Percentiles rank a stretch among this genome's conserved stretches.
Conservation (phyloP, 2,329 filamentous ascomycete genomes). For the Pseudogymnoascus sp. region DNA sequence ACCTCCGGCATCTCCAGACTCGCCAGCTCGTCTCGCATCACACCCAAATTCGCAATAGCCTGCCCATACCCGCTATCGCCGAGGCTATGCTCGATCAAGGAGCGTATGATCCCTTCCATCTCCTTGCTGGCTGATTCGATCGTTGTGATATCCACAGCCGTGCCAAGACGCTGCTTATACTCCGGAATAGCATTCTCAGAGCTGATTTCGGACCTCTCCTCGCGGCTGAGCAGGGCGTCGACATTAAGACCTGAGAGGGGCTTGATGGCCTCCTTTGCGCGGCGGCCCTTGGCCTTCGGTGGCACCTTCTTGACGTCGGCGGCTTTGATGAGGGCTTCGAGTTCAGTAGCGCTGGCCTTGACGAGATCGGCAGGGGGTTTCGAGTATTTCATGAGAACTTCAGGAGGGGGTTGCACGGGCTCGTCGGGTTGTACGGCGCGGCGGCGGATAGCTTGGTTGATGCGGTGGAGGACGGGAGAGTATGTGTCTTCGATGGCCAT, state of each 20-base stretch:
- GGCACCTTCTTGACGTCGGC: slow-evolving; percentile 86
- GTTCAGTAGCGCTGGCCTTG: slow-evolving; percentile 43
- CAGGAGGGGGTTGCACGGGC: slow-evolving; percentile 53
- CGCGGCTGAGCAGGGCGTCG: slow-evolving; percentile 64
- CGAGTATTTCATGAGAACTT: slow-evolving; percentile 65
- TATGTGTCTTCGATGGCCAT: slow-evolving; percentile 74
- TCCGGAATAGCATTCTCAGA: slow-evolving; percentile 77
- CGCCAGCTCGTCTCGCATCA: slow-evolving; percentile 70
- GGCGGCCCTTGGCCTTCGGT: slow-evolving; percentile 68
- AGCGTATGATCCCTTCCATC: slow-evolving; percentile 64
- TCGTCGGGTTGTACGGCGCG: slow-evolving; percentile 69
- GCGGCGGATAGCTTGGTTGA: slow-evolving; percentile 77
- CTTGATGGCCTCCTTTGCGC: slow-evolving; percentile 60
- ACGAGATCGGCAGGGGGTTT: slow-evolving; percentile 63
- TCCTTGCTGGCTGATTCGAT: slow-evolving; percentile 65
- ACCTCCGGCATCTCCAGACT: slow-evolving; percentile 66
- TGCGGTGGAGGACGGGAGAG: slow-evolving; percentile 78
- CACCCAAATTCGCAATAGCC: slow-evolving; percentile 67
- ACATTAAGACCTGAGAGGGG: slow-evolving; percentile 88
- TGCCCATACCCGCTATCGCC: slow-evolving; percentile 68
- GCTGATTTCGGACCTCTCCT: slow-evolving; percentile 48
- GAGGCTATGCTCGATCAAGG: slow-evolving; percentile 63
- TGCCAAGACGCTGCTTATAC: slow-evolving; percentile 72
- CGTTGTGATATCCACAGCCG: slow-evolving; percentile 50
- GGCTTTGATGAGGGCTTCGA: slow-evolving; percentile 58